Evolutionary conservation across 1,139 yeast genomes (phyloP).

Genomic region (Blastobotrys buckinghamii): DNA sequence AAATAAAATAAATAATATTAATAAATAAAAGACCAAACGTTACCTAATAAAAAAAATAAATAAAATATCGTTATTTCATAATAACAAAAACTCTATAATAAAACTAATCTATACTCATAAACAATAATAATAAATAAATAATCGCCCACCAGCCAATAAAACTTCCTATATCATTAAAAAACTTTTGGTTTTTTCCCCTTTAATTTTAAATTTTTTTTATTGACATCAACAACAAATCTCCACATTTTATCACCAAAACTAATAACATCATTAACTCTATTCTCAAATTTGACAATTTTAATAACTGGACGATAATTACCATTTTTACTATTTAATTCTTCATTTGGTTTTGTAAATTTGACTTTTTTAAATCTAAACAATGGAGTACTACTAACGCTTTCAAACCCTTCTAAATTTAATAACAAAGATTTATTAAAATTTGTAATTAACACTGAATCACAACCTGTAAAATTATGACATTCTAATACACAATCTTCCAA

Average conservation of each 20-base stretch:
- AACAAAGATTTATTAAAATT: constrained; percentile 1
- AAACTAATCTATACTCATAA: too few species aligned
- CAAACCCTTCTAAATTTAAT: constrained; percentile 5
- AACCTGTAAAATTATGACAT: constrained; percentile 7
- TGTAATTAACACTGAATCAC: constrained; percentile 3
- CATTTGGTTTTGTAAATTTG: background rate
- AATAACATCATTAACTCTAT: background rate
- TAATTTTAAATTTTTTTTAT: background rate
- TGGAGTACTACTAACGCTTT: background rate
- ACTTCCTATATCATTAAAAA: background rate
- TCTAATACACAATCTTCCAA: constrained; percentile 10
- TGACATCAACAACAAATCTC: background rate
- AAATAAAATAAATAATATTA: too few species aligned
- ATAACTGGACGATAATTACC: constrained; percentile 5
- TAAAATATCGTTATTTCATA: too few species aligned
- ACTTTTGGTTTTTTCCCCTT: background rate
- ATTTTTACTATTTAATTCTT: background rate
- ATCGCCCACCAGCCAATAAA: too few species aligned
- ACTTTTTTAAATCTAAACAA: background rate
- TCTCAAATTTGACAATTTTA: background rate
- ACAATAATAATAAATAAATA: too few species aligned
- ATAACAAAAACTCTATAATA: too few species aligned
- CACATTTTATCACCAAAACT: constrained; percentile 1
- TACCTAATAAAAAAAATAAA: too few species aligned
- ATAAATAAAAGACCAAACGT: too few species aligned